These are phyloP conservation scores for Paraphaeosphaeria sporulosa DNA, from an alignment of 2,329 filamentous ascomycete genomes.

Conservation along the genomic window DNA sequence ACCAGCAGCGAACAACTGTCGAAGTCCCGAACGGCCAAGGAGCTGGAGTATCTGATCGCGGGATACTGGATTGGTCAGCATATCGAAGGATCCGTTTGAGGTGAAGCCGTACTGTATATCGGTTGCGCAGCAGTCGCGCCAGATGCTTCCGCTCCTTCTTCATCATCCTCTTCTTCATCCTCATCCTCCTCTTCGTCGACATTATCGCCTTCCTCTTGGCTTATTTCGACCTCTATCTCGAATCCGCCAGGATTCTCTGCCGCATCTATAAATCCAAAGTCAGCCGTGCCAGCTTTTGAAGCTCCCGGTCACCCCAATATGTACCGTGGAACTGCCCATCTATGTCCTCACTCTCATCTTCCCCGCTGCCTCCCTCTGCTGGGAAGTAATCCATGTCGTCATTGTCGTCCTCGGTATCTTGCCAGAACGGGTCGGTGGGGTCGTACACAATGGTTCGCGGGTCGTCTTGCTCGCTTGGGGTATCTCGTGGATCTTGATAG, in stretches of 20 bases:
- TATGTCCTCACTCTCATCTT: conserved; percentile 49
- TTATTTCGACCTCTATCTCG: conserved; percentile 52
- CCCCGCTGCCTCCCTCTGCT: conserved; percentile 50
- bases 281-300: background rate
- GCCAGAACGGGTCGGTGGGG: conserved; percentile 44
- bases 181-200: conserved; percentile 45
- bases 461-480: conserved; percentile 35
- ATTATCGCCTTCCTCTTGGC: conserved; percentile 49
- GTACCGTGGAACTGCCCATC: conserved; percentile 48
- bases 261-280: conserved; percentile 42
- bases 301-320: background rate
- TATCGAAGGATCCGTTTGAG: conserved; percentile 6
- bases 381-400: conserved; percentile 63
- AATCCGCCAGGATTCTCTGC: conserved; percentile 53
- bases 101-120: conserved; percentile 24
- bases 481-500: conserved; percentile 30
- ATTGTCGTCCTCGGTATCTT: conserved; percentile 50
- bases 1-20: conserved; percentile 57
- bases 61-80: conserved; percentile 48
- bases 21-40: conserved; percentile 61
- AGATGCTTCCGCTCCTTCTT: conserved; percentile 33
- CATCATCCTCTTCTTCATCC: conserved; percentile 43
- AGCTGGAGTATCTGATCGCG: conserved; percentile 62
- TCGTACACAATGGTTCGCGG: conserved; percentile 41
- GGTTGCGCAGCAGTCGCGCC: conserved; percentile 23